These are phyloP conservation scores for Clarireedia sp. DNA, from an alignment of 2,329 filamentous ascomycete species.

Conservation along the genomic window DNA sequence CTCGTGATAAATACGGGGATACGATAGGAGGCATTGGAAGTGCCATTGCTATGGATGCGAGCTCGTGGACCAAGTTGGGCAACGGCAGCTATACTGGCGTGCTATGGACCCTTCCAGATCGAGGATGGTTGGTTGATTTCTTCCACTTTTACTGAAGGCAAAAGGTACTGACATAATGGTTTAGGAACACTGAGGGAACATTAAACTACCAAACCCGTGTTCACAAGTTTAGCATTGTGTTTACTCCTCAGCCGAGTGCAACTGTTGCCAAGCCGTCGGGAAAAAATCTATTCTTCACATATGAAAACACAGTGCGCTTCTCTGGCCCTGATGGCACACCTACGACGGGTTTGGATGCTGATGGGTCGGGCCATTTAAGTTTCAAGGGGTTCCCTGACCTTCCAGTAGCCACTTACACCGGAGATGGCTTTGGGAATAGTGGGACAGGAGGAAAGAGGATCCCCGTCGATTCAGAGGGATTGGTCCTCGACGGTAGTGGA, in stretches of 20 bases:
- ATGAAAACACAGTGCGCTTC: slow-evolving; percentile 58
- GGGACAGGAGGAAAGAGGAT: slow-evolving; percentile 53
- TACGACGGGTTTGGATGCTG: slow-evolving; percentile 56
- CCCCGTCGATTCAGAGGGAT: slow-evolving; percentile 57
- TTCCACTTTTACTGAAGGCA: not conserved
- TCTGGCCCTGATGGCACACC: slow-evolving; percentile 54
- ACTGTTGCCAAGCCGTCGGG: slow-evolving; percentile 43
- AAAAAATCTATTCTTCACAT: slow-evolving; percentile 54
- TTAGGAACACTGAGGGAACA: slow-evolving; percentile 61
- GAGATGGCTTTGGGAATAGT: slow-evolving; percentile 58
- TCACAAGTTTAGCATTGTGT: slow-evolving; percentile 56
- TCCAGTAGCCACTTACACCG: slow-evolving; percentile 54
- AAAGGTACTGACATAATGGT: not conserved
- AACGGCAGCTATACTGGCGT: slow-evolving; percentile 48
- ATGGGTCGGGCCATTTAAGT: slow-evolving; percentile 42
- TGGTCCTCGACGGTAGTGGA: slow-evolving; percentile 51
- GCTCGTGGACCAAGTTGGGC: slow-evolving; percentile 47
- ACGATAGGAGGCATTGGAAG: slow-evolving; percentile 61
- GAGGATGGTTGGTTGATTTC: slow-evolving; percentile 48
- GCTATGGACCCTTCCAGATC: slow-evolving; percentile 56
- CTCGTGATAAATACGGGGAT: slow-evolving; percentile 59
- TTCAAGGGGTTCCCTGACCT: slow-evolving; percentile 54
- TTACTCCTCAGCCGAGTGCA: slow-evolving; percentile 45
- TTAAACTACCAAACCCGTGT: slow-evolving; percentile 60
- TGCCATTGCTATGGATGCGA: slow-evolving; percentile 52